Conservation (phyloP, 495 filamentous ascomycete genomes). For the Lentithecium fluviatile region DNA sequence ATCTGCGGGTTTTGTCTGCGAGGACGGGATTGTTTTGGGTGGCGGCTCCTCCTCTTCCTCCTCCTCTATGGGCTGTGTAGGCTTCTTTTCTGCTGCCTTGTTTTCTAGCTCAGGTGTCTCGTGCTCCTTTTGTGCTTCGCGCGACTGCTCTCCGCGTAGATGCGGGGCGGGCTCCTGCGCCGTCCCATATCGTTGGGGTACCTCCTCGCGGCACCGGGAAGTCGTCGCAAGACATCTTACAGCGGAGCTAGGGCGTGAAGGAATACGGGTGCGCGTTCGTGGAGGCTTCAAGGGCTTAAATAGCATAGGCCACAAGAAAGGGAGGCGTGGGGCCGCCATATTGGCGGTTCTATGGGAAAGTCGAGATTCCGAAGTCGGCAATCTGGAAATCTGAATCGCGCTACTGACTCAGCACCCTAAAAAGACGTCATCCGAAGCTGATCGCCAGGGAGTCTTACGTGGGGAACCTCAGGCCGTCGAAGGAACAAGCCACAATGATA, state of each 20-base stretch:
- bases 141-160: constrained; percentile 16
- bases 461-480: too few relatives aligned
- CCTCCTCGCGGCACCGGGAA: not conserved
- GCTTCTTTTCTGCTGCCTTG: not conserved
- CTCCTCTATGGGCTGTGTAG: constrained; percentile 26
- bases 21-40: not conserved
- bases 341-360: too few relatives aligned
- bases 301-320: constrained; percentile 45
- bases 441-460: too few relatives aligned
- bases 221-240: not conserved
- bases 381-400: too few relatives aligned
- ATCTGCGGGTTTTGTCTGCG: constrained; percentile 23
- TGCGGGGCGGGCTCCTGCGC: constrained; percentile 58
- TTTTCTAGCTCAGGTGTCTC: constrained; percentile 29
- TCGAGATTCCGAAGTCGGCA: too few relatives aligned
- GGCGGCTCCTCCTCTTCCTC: constrained; percentile 29
- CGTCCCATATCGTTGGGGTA: constrained; percentile 57
- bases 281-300: constrained; percentile 26
- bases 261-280: not conserved
- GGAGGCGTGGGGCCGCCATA: constrained; percentile 44
- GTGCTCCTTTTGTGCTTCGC: constrained; percentile 4
- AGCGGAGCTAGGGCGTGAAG: not conserved
- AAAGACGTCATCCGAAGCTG: too few relatives aligned
- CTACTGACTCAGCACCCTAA: too few relatives aligned
- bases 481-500: too few relatives aligned